A percentile compares a stretch with the other conserved stretches of the same genome.
These are phyloP conservation scores for Lepidium sativum DNA, from an alignment of 345 rosid species.

Conservation along the genomic window DNA sequence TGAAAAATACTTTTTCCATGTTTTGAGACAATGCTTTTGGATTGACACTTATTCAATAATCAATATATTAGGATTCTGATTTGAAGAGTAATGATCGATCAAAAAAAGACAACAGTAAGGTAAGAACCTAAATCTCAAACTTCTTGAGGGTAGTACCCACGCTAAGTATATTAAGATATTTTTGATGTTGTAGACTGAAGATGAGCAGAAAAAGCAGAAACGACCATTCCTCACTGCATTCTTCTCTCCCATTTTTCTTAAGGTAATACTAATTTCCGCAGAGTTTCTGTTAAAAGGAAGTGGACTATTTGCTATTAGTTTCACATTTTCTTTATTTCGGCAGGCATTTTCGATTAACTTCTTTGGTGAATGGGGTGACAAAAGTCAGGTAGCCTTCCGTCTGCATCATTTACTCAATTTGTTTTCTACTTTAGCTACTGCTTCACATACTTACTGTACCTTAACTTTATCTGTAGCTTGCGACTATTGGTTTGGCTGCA, in stretches of 20 bases:
- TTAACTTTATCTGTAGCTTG: constrained; percentile 49
- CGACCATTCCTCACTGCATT: constrained; percentile 62
- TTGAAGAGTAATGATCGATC: constrained; percentile 36
- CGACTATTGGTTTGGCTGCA: constrained; percentile 93
- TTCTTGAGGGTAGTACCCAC: not conserved
- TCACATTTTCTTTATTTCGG: not conserved
- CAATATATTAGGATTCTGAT: constrained; percentile 51
- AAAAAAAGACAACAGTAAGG: constrained; percentile 47
- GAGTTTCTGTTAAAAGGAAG: not conserved
- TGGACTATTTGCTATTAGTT: not conserved
- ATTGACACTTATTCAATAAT: not conserved
- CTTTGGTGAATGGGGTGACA: constrained; percentile 99
- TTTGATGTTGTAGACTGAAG: constrained; percentile 41
- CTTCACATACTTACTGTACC: constrained; percentile 13
- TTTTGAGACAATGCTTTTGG: constrained; percentile 4
- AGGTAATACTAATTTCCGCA: constrained; percentile 33
- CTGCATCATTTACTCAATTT: not conserved
- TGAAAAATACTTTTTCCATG: not conserved
- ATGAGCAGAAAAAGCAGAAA: constrained; percentile 57
- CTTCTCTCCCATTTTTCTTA: constrained; percentile 83
- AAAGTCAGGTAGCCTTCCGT: constrained; percentile 65
- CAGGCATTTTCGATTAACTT: constrained; percentile 96
- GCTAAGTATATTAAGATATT: not conserved
- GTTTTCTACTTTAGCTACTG: not conserved
- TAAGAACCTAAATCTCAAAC: constrained; percentile 10